These are phyloP conservation scores for Eucalyptus cloeziana DNA, from an alignment of 345 rosid species.

Conservation along the genomic window DNA sequence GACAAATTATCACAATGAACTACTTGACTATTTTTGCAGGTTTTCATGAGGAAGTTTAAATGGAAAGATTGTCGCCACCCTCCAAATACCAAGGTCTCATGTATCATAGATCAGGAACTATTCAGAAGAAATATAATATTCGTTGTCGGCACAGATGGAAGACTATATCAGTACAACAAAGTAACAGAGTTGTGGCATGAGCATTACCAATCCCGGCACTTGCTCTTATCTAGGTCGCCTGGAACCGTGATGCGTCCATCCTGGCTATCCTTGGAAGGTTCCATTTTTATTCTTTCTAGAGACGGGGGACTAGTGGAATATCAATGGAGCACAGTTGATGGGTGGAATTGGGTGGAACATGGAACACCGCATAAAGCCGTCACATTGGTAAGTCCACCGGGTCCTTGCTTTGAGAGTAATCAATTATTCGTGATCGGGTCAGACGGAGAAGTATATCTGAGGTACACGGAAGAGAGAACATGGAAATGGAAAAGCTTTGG, in stretches of 20 bases:
- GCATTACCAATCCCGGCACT: slow-evolving; percentile 57
- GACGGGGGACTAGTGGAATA: slow-evolving; percentile 58
- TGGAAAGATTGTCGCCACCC: slow-evolving; percentile 62
- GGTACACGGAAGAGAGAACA: slow-evolving; percentile 36
- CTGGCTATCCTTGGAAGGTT: slow-evolving; percentile 30
- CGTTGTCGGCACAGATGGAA: slow-evolving; percentile 30
- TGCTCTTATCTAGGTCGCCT: slow-evolving; percentile 29
- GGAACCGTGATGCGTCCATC: slow-evolving; percentile 44
- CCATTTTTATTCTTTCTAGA: slow-evolving; percentile 53
- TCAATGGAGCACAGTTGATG: slow-evolving; percentile 50
- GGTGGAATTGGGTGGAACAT: slow-evolving; percentile 67
- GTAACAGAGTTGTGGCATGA: slow-evolving; percentile 55
- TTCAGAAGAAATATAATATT: slow-evolving; percentile 45
- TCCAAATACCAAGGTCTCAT: slow-evolving; percentile 33
- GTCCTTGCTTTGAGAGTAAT: slow-evolving; percentile 45
- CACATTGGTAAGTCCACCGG: slow-evolving; percentile 35
- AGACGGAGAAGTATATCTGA: slow-evolving; percentile 42
- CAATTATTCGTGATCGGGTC: slow-evolving; percentile 47
- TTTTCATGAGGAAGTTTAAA: slow-evolving; percentile 39
- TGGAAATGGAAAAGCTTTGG: slow-evolving; percentile 59
- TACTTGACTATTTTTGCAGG: slow-evolving; percentile 12
- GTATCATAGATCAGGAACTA: slow-evolving; percentile 51
- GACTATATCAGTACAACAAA: slow-evolving; percentile 54
- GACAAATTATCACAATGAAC: neutral
- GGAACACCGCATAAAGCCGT: slow-evolving; percentile 49